Percentiles rank a stretch among this genome's conserved stretches.
Evolutionary conservation across 495 filamentous ascomycete species (phyloP).

Genomic region (Penicillium lagena): DNA sequence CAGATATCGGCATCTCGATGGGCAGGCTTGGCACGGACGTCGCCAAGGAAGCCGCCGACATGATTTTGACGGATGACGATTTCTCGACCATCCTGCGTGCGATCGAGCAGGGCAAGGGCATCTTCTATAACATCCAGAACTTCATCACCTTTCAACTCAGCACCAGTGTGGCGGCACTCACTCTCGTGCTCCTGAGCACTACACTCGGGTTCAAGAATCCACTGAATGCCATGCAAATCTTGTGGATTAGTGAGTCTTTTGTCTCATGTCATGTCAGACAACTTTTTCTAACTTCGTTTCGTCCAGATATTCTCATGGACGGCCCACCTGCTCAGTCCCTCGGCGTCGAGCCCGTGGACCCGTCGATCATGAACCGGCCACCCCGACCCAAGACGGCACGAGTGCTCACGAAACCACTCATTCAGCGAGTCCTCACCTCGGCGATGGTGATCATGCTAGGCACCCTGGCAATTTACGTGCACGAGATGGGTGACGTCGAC

Average conservation of each 20-base stretch:
- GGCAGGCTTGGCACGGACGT: slow-evolving; percentile 92
- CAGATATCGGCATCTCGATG: slow-evolving; percentile 98
- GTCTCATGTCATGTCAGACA: neutral
- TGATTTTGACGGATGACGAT: slow-evolving; percentile 97
- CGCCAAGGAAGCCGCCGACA: slow-evolving; percentile 98
- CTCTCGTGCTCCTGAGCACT: slow-evolving; percentile 86
- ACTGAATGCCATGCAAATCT: slow-evolving; percentile 97
- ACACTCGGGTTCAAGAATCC: slow-evolving; percentile 89
- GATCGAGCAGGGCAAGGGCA: slow-evolving; percentile 97
- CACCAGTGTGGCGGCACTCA: slow-evolving; percentile 89
- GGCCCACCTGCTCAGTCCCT: slow-evolving; percentile 95
- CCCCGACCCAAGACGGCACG: slow-evolving; percentile 78
- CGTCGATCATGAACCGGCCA: slow-evolving; percentile 86
- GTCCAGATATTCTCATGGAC: slow-evolving; percentile 95
- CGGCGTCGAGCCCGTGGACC: slow-evolving; percentile 92
- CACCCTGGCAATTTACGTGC: slow-evolving; percentile 83
- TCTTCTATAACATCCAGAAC: slow-evolving; percentile 99
- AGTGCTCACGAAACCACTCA: slow-evolving; percentile 75
- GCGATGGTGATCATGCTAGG: slow-evolving; percentile 85
- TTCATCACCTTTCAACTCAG: slow-evolving; percentile 98
- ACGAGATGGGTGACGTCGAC: slow-evolving; percentile 71
- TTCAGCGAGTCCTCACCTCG: slow-evolving; percentile 81
- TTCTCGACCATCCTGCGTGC: slow-evolving; percentile 95
- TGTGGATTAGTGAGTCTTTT: slow-evolving; percentile 87
- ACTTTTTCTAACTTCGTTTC: slow-evolving; percentile 19